Evolutionary conservation across 2,329 filamentous ascomycete genomes (phyloP), one percentile per base, ranked within the genome.

Genomic region (Exophiala bonariae): DNA sequence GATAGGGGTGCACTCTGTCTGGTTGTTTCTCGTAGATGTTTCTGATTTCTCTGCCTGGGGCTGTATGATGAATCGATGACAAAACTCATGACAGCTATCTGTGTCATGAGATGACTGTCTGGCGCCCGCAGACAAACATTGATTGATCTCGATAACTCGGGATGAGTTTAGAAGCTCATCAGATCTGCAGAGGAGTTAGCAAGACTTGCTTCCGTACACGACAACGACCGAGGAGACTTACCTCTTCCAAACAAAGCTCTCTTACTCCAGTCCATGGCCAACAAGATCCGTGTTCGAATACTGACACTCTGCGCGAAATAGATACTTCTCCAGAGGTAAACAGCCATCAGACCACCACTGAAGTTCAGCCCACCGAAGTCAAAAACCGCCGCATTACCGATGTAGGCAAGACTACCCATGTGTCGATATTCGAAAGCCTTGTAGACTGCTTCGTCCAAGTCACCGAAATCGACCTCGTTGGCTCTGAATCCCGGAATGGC

Each of bases 261-360:
- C 81, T 97, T 99, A n/a, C 83, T 85, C 93, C 93, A 99, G 67
- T 99, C 93, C 93, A 99, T 96, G 14, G 90, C 90, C 69, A 99
- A 76, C 62, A 99, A 70, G 56, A 89, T 81, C 54, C 92, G 81
- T 19, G 93, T 99, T 58, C 93, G 77, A 50, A 97, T 79, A 68
- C 91, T 96, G 38, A 99, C 93, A 63, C 89, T 96, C 76, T 99
- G 89, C 10, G 93, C 90, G 73, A 99, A 99, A 71, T 99, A 99
- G 11, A 96, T 86, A 56, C 89, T 91, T 53, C 93, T 78, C 93
- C 93, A 99, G 26, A 96, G 81, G 67, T 99, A 99, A 39, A 97
- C 92, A 0, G 91, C 93, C 78, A 95, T 79, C 36, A 99, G 69
- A 0, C 93, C 93, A 41, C 93, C 93, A 1, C 82, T 82, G 47